Evolutionary conservation across 305 asterid genomes (phyloP), one percentile per base, ranked within the genome.

Genomic region (Fraxinus nigra): DNA sequence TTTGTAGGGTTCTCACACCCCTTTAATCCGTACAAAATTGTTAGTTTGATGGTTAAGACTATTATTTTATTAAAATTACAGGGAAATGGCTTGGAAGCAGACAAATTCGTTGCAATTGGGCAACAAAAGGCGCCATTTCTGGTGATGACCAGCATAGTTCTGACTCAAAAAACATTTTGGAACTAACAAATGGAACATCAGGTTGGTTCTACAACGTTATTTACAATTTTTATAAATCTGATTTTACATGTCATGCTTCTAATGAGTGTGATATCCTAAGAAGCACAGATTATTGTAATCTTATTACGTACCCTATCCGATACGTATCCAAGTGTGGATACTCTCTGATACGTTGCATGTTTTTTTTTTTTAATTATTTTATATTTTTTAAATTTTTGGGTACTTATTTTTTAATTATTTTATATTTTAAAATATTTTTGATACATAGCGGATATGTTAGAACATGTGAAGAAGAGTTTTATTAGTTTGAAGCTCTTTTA

Each of bases 21-120:
- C 20, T 48, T 48, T 48, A 14, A 48, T 4, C 59, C 5, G 6
- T 14, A 0, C 7, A n/a, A 48, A 14, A 48, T 14, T 48, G 59
- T 48, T 48, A 14, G 20, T 14, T 48, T 5, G 7, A 40, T 43
- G 51, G 43, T 34, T 82, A 56, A n/a, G 65, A 35, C 48, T 9
- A 51, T 74, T 10, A 35, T 78, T 7, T 51, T 46, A 54, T 82
- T 22, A 56, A 82, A 79, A 75, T 80, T 76, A n/a, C 87, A 95
- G 98, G 98, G 59, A 93, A 91, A 84, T 95, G 98, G 97, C 97
- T 95, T 78, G 98, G 98, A 63, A 95, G 93, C 84, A 93, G 97
- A 87, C 98, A 92, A 85, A 93, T 95, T 79, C 97, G 98, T 26
- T 95, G 98, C 90, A 95, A 95, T 80, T 93, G 98, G 98, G 98